phyloP scores from a whole-genome alignment of 768 basidiomycete genomes.

The Mycena olivaceomarginata region DNA sequence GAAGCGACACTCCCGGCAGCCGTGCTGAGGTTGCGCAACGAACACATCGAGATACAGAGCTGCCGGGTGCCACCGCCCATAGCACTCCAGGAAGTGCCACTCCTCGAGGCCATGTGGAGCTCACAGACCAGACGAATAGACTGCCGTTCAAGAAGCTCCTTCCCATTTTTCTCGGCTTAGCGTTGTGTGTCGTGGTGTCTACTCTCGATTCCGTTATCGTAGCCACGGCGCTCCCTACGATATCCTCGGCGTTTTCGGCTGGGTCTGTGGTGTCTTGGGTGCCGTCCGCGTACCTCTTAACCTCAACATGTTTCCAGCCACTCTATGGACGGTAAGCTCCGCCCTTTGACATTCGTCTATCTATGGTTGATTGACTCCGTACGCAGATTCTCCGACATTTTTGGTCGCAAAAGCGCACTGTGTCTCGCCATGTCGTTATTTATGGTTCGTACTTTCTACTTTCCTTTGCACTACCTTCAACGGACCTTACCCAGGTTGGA shows the following conservation, averaged over 20 bases:
- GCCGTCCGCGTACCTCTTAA: slow-evolving; percentile 82
- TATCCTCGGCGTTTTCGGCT: slow-evolving; percentile 79
- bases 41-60: no score
- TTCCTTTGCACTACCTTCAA: not conserved
- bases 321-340: slow-evolving; percentile 66
- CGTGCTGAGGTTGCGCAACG: no score
- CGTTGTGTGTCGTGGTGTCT: slow-evolving; percentile 77
- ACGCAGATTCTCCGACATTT: slow-evolving; percentile 73
- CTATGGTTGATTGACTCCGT: not conserved
- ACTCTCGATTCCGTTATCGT: slow-evolving; percentile 84
- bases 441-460: slow-evolving; percentile 53
- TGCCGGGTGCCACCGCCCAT: slow-evolving; percentile 5
- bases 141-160: slow-evolving; percentile 80
- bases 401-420: slow-evolving; percentile 78
- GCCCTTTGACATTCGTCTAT: not conserved
- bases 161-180: slow-evolving; percentile 76
- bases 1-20: no score
- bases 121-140: slow-evolving; percentile 88
- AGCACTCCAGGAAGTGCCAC: slow-evolving; percentile 31
- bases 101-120: slow-evolving; percentile 42
- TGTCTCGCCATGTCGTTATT: slow-evolving; percentile 77
- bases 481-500: slow-evolving; percentile 59
- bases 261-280: slow-evolving; percentile 83
- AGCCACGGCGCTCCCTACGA: slow-evolving; percentile 84
- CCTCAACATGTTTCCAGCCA: slow-evolving; percentile 79